Evolutionary conservation across 139 green algal species (phyloP), one percentile per base, ranked within the genome.

Genomic region (Pleodorina starrii): DNA sequence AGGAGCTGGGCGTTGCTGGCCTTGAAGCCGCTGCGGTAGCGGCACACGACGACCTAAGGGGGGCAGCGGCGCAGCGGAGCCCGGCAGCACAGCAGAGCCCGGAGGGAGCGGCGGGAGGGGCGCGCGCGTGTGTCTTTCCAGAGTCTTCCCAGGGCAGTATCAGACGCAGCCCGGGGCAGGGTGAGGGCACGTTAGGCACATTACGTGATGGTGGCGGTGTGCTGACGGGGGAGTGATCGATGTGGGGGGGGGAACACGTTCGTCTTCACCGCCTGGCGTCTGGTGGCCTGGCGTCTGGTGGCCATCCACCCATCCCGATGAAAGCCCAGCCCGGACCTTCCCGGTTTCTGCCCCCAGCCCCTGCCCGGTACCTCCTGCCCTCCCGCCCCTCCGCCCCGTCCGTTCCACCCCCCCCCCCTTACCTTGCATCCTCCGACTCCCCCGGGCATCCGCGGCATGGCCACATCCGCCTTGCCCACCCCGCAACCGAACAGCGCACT

Each of bases 341-440:
- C 50, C 50, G 14, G 14, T 17, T 60, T 60, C 50, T 60, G 14
- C 50, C 14, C 50, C 50, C 17, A 17, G 17, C 50, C 17, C 14
- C 14, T 60, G 50, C 14, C 50, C 17, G 50, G 50, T 60, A 14
- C 50, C 14, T 17, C 14, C 50, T 17, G 17, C 50, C 50, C 17
- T 14, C 50, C 14, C 17, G 17, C 17, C 14, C 17, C 50, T 17
- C 50, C 17, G 50, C 50, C 50, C 14, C 17, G 17, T 17, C 17
- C 50, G 50, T 17, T 17, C 14, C 50, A 60, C 14, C 17, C 14
- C 50, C 54, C 54, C 6, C 5, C 63, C 42, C 40, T 57, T 25
- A 84, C 77, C 77, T 84, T 84, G 77, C 77, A 84, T 57, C 77
- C 77, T 0, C 48, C 77, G 3, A 51, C 19, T 9, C 77, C 77